phyloP scores from a whole-genome alignment of 192 early-diverging fungal species.

The Coemansia sp. region DNA sequence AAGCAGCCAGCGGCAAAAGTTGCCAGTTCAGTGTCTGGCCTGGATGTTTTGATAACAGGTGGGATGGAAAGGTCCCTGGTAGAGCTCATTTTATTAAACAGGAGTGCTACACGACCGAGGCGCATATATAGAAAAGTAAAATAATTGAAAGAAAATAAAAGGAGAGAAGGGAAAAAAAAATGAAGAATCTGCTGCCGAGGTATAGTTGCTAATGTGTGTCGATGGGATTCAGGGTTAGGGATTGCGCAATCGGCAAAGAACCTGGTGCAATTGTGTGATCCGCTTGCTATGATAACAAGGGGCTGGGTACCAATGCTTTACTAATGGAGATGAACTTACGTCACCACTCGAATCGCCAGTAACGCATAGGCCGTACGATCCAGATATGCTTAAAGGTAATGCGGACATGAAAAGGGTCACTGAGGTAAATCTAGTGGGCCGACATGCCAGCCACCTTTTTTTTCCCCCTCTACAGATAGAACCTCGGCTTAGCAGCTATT shows the following conservation, averaged over 20 bases:
- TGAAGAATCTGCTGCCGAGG: not conserved
- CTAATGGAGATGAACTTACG: not conserved
- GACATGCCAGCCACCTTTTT: too few species aligned
- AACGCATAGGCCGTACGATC: not conserved
- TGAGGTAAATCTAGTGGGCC: too few species aligned
- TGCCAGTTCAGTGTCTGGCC: conserved; percentile 54
- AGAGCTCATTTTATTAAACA: conserved; percentile 23
- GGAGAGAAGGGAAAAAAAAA: not conserved
- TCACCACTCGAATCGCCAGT: not conserved
- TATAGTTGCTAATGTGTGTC: not conserved
- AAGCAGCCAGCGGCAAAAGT: conserved; percentile 96
- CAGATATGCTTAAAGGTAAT: not conserved
- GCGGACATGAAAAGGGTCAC: too few species aligned
- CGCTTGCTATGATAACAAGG: too few species aligned
- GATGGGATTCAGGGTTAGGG: not conserved
- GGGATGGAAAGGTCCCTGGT: conserved; percentile 35
- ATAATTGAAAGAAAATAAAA: not conserved
- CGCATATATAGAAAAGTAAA: conserved; percentile 12
- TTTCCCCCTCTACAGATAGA: too few species aligned
- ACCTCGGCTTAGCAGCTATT: too few species aligned
- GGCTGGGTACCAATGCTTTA: not conserved
- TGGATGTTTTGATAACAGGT: conserved; percentile 19
- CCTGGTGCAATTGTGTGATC: too few species aligned
- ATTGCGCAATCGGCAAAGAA: not conserved
- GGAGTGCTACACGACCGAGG: conserved; percentile 16